phyloP scores from a whole-genome alignment of 371 early-diverging fungal genomes.

The Zychaea mexicana region DNA sequence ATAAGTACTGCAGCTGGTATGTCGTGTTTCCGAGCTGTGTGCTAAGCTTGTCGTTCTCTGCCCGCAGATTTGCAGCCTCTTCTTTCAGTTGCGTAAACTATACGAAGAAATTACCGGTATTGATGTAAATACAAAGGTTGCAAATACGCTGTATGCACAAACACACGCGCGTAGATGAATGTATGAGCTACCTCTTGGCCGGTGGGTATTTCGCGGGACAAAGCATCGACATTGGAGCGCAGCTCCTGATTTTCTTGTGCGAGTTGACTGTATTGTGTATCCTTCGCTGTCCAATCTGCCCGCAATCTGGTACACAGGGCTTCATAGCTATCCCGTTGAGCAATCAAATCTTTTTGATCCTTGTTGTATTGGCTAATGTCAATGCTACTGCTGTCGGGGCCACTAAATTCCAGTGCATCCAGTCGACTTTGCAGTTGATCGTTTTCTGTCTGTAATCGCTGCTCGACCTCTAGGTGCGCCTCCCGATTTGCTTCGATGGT shows the following conservation, averaged over 20 bases:
- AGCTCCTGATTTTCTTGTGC: not conserved
- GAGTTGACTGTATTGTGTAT: not conserved
- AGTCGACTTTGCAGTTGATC: not conserved
- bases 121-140: no score
- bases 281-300: not conserved
- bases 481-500: not conserved
- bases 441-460: not conserved
- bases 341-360: not conserved
- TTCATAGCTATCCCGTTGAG: not conserved
- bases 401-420: not conserved
- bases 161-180: no score
- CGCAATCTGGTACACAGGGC: not conserved
- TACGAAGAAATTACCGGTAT: no score
- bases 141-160: no score
- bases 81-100: no score
- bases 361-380: no score
- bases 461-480: not conserved
- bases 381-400: no score
- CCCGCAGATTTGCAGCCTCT: no score
- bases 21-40: slow-evolving; percentile 17
- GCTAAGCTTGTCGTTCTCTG: not conserved
- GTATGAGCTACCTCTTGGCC: no score
- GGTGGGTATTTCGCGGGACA: no score
- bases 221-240: no score
- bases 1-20: slow-evolving; percentile 26